Evolutionary conservation across 495 filamentous ascomycete species (phyloP).

Genomic region (Saxophila tyrrhenica): DNA sequence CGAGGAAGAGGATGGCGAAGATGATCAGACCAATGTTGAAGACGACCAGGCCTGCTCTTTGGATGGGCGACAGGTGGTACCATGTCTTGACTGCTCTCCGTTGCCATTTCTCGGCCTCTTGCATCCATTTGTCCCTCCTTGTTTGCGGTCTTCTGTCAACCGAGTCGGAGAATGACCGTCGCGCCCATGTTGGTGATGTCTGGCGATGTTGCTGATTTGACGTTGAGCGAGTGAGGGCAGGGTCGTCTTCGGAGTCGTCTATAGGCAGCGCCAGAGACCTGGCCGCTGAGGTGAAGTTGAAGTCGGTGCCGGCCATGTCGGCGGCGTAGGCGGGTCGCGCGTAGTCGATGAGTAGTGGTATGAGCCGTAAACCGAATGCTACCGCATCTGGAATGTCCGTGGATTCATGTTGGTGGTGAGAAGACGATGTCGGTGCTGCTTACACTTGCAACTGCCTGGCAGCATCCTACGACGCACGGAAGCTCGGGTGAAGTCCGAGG

Average conservation of each 20-base stretch:
- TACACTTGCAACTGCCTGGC: no score
- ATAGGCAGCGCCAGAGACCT: conserved; percentile 53
- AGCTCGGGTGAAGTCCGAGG: no score
- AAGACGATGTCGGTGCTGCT: no score
- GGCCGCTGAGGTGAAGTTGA: conserved; percentile 46
- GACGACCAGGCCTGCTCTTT: conserved; percentile 47
- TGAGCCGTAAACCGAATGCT: no score
- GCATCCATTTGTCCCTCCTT: conserved; percentile 33
- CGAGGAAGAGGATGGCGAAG: conserved; percentile 52
- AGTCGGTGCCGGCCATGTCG: background rate
- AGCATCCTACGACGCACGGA: no score
- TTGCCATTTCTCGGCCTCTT: conserved; percentile 33
- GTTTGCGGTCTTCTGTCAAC: conserved; percentile 28
- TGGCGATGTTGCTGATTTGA: background rate
- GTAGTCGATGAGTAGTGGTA: no score
- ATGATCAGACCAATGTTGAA: conserved; percentile 39
- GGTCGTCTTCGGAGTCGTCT: conserved; percentile 25
- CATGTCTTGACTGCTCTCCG: conserved; percentile 32
- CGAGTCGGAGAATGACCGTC: conserved; percentile 34
- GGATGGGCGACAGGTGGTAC: conserved; percentile 44
- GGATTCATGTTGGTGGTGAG: no score
- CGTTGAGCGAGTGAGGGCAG: conserved; percentile 4
- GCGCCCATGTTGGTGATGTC: background rate
- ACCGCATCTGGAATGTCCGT: no score
- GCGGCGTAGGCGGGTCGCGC: background rate